Evolutionary conservation across 371 early-diverging fungal species (phyloP).

Genomic region (Saksenaea vasiformis): DNA sequence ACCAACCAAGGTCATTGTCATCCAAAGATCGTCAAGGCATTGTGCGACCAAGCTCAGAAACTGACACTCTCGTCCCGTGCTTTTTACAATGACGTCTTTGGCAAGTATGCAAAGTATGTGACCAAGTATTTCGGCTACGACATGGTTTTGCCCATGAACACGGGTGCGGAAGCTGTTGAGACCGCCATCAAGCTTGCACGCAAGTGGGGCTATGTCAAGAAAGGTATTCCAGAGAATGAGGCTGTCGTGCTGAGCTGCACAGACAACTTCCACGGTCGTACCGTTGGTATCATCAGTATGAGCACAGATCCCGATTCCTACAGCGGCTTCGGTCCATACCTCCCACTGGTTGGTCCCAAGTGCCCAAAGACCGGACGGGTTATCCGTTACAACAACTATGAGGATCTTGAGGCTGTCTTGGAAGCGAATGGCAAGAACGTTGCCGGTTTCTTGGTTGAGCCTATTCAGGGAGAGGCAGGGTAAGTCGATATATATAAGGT

Average conservation of each 20-base stretch:
- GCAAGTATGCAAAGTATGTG: slow-evolving; percentile 87
- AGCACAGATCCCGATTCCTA: slow-evolving; percentile 91
- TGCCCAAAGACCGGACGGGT: slow-evolving; percentile 68
- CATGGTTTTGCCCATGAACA: slow-evolving; percentile 98
- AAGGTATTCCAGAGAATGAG: slow-evolving; percentile 81
- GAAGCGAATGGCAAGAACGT: slow-evolving; percentile 80
- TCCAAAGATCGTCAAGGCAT: slow-evolving; percentile 91
- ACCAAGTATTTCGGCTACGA: slow-evolving; percentile 95
- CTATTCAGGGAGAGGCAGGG: slow-evolving; percentile 98
- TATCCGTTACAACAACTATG: slow-evolving; percentile 84
- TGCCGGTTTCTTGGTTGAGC: slow-evolving; percentile 95
- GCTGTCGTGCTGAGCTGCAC: slow-evolving; percentile 85
- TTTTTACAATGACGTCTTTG: slow-evolving; percentile 94
- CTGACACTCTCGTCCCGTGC: slow-evolving; percentile 92
- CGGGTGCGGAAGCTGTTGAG: slow-evolving; percentile 98
- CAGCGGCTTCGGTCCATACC: slow-evolving; percentile 90
- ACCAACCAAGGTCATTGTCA: slow-evolving; percentile 98
- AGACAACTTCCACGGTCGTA: slow-evolving; percentile 98
- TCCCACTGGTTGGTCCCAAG: slow-evolving; percentile 84
- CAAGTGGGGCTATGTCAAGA: slow-evolving; percentile 95
- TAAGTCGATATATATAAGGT: slow-evolving; percentile 20
- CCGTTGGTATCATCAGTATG: slow-evolving; percentile 95
- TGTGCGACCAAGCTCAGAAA: slow-evolving; percentile 85
- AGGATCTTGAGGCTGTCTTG: slow-evolving; percentile 87
- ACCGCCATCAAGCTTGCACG: slow-evolving; percentile 98